A percentile compares a stretch with the other conserved stretches of the same genome.
These are phyloP conservation scores for Austroboletus niveus DNA, from an alignment of 1,284 basidiomycete genomes.

Conservation along the genomic window DNA sequence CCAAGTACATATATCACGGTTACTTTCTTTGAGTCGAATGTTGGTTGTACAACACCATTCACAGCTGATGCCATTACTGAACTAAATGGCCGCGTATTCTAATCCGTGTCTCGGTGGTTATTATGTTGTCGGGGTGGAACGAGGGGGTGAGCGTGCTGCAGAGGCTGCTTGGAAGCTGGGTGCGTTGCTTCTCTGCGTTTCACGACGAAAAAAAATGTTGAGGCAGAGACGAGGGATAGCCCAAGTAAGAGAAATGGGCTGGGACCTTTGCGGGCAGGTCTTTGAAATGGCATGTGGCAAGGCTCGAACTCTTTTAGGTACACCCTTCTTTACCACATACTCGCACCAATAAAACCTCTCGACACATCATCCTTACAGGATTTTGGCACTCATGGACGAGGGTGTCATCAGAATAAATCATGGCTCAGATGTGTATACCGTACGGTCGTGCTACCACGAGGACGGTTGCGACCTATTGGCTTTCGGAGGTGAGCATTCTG, in stretches of 20 bases:
- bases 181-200: conserved; percentile 54
- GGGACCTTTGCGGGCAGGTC: conserved; percentile 40
- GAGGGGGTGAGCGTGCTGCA: conserved; percentile 64
- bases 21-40: conserved; percentile 76
- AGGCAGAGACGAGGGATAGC: conserved; percentile 55
- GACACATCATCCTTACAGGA: background rate
- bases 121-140: conserved; percentile 52
- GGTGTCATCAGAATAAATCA: conserved; percentile 49
- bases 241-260: conserved; percentile 63
- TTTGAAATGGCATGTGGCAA: conserved; percentile 18
- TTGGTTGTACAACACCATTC: conserved; percentile 32
- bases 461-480: conserved; percentile 69
- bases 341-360: background rate
- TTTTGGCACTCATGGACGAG: conserved; percentile 40
- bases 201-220: conserved; percentile 52
- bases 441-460: conserved; percentile 60
- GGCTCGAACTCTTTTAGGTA: background rate
- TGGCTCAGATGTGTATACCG: conserved; percentile 54
- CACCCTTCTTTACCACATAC: too few species aligned
- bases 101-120: conserved; percentile 11
- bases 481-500: conserved; percentile 66
- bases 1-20: conserved; percentile 96
- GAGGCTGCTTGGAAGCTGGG: conserved; percentile 61
- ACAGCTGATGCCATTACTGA: conserved; percentile 16
- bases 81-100: conserved; percentile 4